Evolutionary conservation across 495 filamentous ascomycete species (phyloP), one percentile per base, ranked within the genome.

Genomic region (Aspergillus carlsbadensis): DNA sequence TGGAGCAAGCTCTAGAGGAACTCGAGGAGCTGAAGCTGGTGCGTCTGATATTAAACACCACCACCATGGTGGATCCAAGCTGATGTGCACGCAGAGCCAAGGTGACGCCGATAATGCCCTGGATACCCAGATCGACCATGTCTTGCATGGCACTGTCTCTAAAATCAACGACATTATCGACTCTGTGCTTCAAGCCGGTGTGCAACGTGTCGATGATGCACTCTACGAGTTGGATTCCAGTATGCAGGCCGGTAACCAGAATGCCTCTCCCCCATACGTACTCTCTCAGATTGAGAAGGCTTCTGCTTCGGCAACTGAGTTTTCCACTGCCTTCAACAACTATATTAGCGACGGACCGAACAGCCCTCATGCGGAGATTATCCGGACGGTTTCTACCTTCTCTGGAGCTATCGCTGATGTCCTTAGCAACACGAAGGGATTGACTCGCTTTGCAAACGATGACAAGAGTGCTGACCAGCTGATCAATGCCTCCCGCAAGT

Each of bases 141-240:
- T 97, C 56, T 81, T 97, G 41, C 81, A 92, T 42, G 85, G 87
- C 47, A 91, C 91, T 55, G 81, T 96, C 33, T 84, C 87, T 58
- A 96, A 96, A 79, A 90, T 98, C 73, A 92, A 93, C 78, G 92
- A 96, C 50, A 96, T 98, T 57, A 96, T 98, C 63, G 94, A 98
- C 73, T 95, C 94, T 3, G 94, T 98, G 33, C 79, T 98, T 34
- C 91, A 96, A 72, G 85, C 90, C 47, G 95, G 91, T 66, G 91
- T 98, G 50, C 87, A 92, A 70, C 88, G 94, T 36, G 92, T 98
- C 40, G 94, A 98, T 65, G 94, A 98, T 71, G 91, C 94, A 47
- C 74, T 98, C 21, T 98, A 98, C 71, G 94, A 98, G 70, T 79
- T 98, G 22, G 94, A 98, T 69, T 97, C 94, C 5, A 85, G 88